Base-by-base conservation (phyloP, 179 eudicot genomes). In the Spinacia oleracea region DNA sequence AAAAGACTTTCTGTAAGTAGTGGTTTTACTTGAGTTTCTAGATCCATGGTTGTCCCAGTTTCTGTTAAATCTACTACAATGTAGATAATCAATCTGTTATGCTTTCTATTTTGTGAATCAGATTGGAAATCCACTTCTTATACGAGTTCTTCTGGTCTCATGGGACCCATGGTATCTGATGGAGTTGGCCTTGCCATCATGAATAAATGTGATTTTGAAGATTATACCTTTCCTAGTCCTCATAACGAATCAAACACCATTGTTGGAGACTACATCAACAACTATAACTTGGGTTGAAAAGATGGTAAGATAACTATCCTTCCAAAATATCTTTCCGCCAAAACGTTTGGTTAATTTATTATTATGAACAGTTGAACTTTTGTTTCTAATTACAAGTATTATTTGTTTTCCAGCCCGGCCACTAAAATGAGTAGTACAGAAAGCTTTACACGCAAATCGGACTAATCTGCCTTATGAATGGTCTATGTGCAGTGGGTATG, bases 141-240 rank as follows among this genome's bases (percentile, higher is more conserved):
- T 95, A 89, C 25, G 98, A 93, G 75, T 93, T 76, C 84, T 91
- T 87, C 62, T 95, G 98, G 98, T 93, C 98, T 34, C 98, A 95
- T 76, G 97, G 98, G 43, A 93, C n/a, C n/a, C n/a, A 93, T 95
- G 97, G 91, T 95, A 27, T 95, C 98, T 2, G 98, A 95, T 76
- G 97, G 93, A 86, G 53, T 87, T 18, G 91, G 95, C 42, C 91
- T 90, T 6, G 64, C 93, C 69, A 88, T 95, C 77, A 91, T 85
- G 86, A 91, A 87, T 32, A 86, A 95, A 16, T 95, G 98, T 78
- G 82, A 91, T 74, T 95, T 95, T 73, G 85, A 86, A 18, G 92
- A 93, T 81, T 93, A 95, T 74, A 91, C 85, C 55, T 93, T 86
- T 79, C 69, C 83, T 6, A 81, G 81, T 81, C 90, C 92, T 58